phyloP scores from a whole-genome alignment of 2,329 filamentous ascomycete species.

The Ophiocordyceps sinensis region DNA sequence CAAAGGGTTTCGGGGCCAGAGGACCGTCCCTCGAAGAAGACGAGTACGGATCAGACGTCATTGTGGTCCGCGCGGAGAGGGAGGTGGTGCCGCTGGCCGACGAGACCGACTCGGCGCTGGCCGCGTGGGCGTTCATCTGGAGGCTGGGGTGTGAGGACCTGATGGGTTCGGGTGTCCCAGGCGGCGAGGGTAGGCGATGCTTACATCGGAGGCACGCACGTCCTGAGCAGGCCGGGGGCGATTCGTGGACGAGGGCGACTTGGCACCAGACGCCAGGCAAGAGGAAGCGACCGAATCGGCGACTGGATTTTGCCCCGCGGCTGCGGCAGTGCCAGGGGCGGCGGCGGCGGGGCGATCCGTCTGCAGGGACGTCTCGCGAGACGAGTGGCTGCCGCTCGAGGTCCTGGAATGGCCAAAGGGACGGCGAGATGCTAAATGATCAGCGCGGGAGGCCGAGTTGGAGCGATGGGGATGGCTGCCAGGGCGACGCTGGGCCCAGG shows the following conservation, averaged over 20 bases:
- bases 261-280: not conserved
- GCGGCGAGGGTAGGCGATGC: constrained; percentile 1
- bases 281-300: not conserved
- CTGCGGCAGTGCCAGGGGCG: constrained; percentile 7
- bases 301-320: constrained; percentile 1
- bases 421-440: not conserved
- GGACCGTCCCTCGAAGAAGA: constrained; percentile 23
- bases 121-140: constrained; percentile 19
- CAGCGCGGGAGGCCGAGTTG: constrained; percentile 3
- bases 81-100: constrained; percentile 28
- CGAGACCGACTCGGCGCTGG: constrained; percentile 31
- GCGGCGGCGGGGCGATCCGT: constrained; percentile 14
- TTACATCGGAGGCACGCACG: constrained; percentile 5
- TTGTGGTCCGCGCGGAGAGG: constrained; percentile 29
- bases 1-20: constrained; percentile 37
- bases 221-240: constrained; percentile 2
- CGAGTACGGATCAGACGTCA: constrained; percentile 32
- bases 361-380: constrained; percentile 10
- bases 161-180: not conserved
- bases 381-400: constrained; percentile 15
- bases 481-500: constrained; percentile 2
- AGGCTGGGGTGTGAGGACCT: constrained; percentile 5
- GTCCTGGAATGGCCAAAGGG: constrained; percentile 13
- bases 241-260: constrained; percentile 1
- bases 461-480: constrained; percentile 3